Base-by-base conservation (phyloP, 73 alveolate genomes). In the Effrenium voratum region DNA sequence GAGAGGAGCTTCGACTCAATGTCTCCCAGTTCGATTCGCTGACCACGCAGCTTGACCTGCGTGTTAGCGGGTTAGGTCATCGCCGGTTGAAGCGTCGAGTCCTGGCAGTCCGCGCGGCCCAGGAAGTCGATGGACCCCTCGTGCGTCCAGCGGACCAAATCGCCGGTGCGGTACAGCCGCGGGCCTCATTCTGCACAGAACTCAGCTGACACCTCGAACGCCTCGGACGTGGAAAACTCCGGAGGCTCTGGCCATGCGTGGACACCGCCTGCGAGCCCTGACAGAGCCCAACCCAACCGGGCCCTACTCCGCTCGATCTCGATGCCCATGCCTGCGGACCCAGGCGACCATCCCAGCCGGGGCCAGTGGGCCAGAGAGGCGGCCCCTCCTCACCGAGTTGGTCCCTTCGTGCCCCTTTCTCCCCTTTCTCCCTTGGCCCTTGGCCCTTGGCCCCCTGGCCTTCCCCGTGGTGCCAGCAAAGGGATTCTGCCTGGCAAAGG, bases 41-140 rank as follows among this genome's bases (percentile, higher is more conserved):
- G 91, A 15, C 98, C 98, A 40, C 98, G 46, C 52, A 92, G 73
- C 92, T 92, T 92, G 47, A 92, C 98, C 97, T 90, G 40, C 72
- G 28, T 57, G 1, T 2, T 57, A 15, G 68, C 30, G n/a, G 28
- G 28, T 22, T 57, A 0, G 16, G 28, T 57, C 72, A 57, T 47
- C 82, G 36, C 4, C 13, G 49, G 16, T 34, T n/a, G 81, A 70
- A 2, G 10, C 8, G 60, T 1, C 40, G 30, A 8, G 41, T 38
- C 97, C 98, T 92, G 98, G 49, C 47, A 6, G 47, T 92, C 98
- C 8, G 52, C 38, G 28, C 98, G 98, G 2, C 98, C 98, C 63
- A 73, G 19, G 81, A 72, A 92, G 44, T 73, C 68, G 36, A 92
- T 55, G 66, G 60, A 3, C 26, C 98, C 98, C 24, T 24, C 32